Evolutionary conservation across 306 rosid species (phyloP).

Genomic region (Cicer chorassanicum): DNA sequence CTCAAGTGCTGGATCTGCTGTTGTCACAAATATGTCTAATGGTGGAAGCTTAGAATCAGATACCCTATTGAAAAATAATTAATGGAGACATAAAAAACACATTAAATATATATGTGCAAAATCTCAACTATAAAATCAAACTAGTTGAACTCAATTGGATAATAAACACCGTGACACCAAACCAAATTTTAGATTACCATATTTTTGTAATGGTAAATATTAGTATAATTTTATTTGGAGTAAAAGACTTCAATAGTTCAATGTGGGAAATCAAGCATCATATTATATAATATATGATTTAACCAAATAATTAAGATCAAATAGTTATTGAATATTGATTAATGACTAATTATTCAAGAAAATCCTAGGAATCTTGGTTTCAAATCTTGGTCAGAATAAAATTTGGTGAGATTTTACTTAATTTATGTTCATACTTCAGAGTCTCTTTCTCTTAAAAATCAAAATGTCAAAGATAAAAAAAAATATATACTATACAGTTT

Average conservation of each 20-base stretch:
- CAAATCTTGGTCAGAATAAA: too few relatives aligned
- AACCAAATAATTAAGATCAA: too few relatives aligned
- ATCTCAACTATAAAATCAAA: background rate
- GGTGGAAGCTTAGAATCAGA: conserved; percentile 60
- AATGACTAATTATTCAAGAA: too few relatives aligned
- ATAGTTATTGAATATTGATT: too few relatives aligned
- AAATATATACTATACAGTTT: background rate
- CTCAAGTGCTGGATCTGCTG: conserved; percentile 68
- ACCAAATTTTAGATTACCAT: too few relatives aligned
- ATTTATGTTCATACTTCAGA: too few relatives aligned
- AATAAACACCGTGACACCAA: too few relatives aligned
- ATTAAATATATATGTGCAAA: background rate
- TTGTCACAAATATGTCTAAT: conserved; percentile 78
- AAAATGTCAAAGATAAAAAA: background rate
- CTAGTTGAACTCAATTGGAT: too few relatives aligned
- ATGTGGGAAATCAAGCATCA: background rate
- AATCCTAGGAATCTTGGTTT: too few relatives aligned
- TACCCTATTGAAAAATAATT: conserved; percentile 41
- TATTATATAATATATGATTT: background rate
- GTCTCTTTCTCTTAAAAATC: too few relatives aligned
- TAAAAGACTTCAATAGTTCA: background rate
- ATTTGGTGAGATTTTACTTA: too few relatives aligned
- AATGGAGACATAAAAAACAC: background rate
- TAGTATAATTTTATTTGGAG: background rate
- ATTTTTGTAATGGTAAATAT: too few relatives aligned